Evolutionary conservation across 1,284 basidiomycete species (phyloP), one percentile per base, ranked within the genome.

Genomic region (Cryptococcus wingfieldii): DNA sequence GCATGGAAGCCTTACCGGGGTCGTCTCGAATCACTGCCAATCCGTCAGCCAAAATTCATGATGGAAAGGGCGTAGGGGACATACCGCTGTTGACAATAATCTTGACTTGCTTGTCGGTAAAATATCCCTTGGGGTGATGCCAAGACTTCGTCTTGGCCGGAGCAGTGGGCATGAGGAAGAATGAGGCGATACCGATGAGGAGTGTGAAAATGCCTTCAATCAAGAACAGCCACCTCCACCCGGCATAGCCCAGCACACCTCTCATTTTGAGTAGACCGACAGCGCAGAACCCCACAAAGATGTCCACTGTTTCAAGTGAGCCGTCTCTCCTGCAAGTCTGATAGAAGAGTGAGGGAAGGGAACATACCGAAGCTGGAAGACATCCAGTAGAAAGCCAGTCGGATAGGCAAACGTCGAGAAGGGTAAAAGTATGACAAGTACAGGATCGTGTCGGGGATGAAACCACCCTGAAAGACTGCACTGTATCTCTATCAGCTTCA

Each of bases 361-460:
- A 48, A 42, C 54, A 52, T 39, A 55, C 51, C 45, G n/a, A 57
- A 37, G 34, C 56, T 50, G 12, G 51, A 53, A 23, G 44, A 47
- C 16, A 84, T 81, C 86, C 84, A 88, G 76, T 88, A 88, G 46
- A 81, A 75, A 0, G 84, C 81, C 7, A 88, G 75, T 2, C 87
- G 83, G 42, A 87, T 71, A 0, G 86, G 86, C 3, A 89, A 78
- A 66, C 86, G 84, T 9, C 73, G 80, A 69, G 84, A 85, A 3
- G 83, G 86, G 69, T 87, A 87, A 65, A 83, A 88, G 67, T 87
- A 87, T 1, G 84, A 85, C 18, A 87, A 71, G 67, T 87, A 87
- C 2, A 87, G 74, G 55, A 87, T 81, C 4, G 85, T 72, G 58
- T 86, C 84, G 14, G 66, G 60, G 14, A 66, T 79, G 53, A 76